Conservation (phyloP, 1,284 basidiomycete species). For the Cutaneotrichosporon sp. region DNA sequence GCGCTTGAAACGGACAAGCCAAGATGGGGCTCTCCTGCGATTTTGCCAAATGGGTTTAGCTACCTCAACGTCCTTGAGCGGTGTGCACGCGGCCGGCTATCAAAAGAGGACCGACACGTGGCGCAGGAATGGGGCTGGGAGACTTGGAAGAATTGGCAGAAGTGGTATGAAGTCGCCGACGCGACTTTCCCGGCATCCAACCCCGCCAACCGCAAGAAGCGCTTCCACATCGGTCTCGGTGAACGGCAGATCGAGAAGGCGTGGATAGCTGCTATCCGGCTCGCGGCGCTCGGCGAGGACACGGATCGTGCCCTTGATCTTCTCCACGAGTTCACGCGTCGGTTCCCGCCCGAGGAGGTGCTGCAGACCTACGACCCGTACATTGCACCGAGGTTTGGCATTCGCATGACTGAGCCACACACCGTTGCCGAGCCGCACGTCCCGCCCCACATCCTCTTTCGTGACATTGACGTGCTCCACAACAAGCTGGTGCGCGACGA, state of each 20-base stretch:
- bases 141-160: slow-evolving; percentile 34
- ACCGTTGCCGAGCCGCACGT: slow-evolving; percentile 38
- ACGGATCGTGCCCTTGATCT: slow-evolving; percentile 15
- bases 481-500: slow-evolving; percentile 36
- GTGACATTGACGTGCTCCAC: slow-evolving; percentile 43
- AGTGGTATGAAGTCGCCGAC: slow-evolving; percentile 7
- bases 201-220: slow-evolving; percentile 4
- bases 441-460: slow-evolving; percentile 44
- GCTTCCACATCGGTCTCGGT: slow-evolving; percentile 31
- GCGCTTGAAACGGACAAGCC: slow-evolving; percentile 35
- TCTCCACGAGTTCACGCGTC: slow-evolving; percentile 26
- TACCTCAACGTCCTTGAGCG: slow-evolving; percentile 65
- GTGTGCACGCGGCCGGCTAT: slow-evolving; percentile 49
- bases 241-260: slow-evolving; percentile 38
- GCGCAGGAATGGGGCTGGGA: slow-evolving; percentile 26
- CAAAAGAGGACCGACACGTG: slow-evolving; percentile 14
- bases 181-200: background rate
- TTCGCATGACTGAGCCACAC: slow-evolving; percentile 32
- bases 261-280: slow-evolving; percentile 37
- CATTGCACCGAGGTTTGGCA: slow-evolving; percentile 20
- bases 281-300: slow-evolving; percentile 28
- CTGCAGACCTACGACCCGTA: slow-evolving; percentile 23
- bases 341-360: slow-evolving; percentile 36
- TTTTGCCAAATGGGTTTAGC: slow-evolving; percentile 53
- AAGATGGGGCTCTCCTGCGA: background rate